Evolutionary conservation across 2,329 filamentous ascomycete species (phyloP), one percentile per base, ranked within the genome.

Genomic region (Plectosphaerella sp.): DNA sequence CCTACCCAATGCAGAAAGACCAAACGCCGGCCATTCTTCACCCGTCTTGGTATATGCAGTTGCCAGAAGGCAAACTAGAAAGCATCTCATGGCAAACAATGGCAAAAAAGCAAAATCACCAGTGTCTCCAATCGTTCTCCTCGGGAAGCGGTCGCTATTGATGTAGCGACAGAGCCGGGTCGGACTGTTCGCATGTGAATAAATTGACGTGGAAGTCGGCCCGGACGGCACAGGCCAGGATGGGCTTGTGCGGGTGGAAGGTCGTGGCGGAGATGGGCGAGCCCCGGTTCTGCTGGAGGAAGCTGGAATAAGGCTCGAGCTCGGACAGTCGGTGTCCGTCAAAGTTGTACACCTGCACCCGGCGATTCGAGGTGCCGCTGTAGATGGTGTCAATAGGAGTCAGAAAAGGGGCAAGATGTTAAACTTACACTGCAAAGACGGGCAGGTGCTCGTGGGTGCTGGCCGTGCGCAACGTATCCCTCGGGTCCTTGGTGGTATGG

Each of bases 381-480:
- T 53, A 39, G 16, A 43, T 42, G 35, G 16, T 43, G 15, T 20
- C 14, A 41, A 42, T 20, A 49, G 47, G 54, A 16, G 46, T 25
- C 37, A 42, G 48, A 22, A 54, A 24, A 36, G n/a, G 22, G 41
- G 49, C 20, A 35, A 14, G 43, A 36, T 18, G 11, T 42, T 9
- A n/a, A 18, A 84, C 87, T 79, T 86, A 92, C 88, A 92, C 84
- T 60, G 91, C 91, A 74, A 99, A 97, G 12, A 99, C 92, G 24
- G 94, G 94, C 50, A 96, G 83, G 70, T 99, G 94, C 70, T 99
- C 94, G 68, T 99, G 94, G 42, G 94, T 92, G 67, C 89, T 94
- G 52, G 96, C 80, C 16, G 90, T 96, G 51, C 91, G 84, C 55
- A 96, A 78, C 9, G 87, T 88, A 62, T 92, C 86, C 54, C 80